These are phyloP conservation scores for Laetiporus sulphureus DNA, from an alignment of 1,284 basidiomycete species.

Conservation along the genomic window DNA sequence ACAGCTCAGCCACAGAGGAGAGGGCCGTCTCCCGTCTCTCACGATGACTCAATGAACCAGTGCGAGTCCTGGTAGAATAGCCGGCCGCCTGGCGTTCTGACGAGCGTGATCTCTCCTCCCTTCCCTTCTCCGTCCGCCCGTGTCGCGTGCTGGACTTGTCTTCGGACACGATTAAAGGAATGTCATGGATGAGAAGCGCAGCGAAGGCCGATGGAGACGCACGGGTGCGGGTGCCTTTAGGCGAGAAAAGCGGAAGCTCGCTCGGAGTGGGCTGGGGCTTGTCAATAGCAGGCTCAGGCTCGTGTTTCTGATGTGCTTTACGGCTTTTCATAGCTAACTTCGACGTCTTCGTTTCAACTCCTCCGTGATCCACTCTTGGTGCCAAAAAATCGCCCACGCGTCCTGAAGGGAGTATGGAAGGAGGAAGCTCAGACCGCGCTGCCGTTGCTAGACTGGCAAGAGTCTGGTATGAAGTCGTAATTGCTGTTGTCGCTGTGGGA, in stretches of 20 bases:
- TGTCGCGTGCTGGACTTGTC: slow-evolving; percentile 20
- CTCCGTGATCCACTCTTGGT: slow-evolving; percentile 1
- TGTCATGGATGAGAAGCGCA: slow-evolving; percentile 57
- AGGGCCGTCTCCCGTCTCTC: slow-evolving; percentile 4
- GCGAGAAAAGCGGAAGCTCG: slow-evolving; percentile 51
- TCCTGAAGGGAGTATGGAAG: slow-evolving; percentile 12
- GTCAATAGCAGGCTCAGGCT: slow-evolving; percentile 25
- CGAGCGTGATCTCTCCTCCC: neutral
- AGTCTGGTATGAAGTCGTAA: slow-evolving; percentile 70
- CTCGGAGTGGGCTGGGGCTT: slow-evolving; percentile 16
- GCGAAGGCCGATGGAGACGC: slow-evolving; percentile 74
- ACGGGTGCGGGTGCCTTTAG: slow-evolving; percentile 42
- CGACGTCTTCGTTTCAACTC: slow-evolving; percentile 37
- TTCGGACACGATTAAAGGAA: slow-evolving; percentile 30
- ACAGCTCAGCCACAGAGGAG: slow-evolving; percentile 24
- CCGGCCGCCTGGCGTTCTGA: too few relatives aligned
- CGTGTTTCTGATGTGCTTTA: slow-evolving; percentile 32
- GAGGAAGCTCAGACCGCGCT: slow-evolving; percentile 17
- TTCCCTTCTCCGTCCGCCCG: neutral
- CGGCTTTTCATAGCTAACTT: slow-evolving; percentile 68
- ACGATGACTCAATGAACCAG: too few relatives aligned
- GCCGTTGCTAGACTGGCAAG: slow-evolving; percentile 40
- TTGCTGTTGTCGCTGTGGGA: slow-evolving; percentile 68
- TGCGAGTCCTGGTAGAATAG: too few relatives aligned
- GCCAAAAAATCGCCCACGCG: slow-evolving; percentile 7